Base-by-base conservation (phyloP, 108 stramenopile genomes). In the Fistulifera pelliculosa region DNA sequence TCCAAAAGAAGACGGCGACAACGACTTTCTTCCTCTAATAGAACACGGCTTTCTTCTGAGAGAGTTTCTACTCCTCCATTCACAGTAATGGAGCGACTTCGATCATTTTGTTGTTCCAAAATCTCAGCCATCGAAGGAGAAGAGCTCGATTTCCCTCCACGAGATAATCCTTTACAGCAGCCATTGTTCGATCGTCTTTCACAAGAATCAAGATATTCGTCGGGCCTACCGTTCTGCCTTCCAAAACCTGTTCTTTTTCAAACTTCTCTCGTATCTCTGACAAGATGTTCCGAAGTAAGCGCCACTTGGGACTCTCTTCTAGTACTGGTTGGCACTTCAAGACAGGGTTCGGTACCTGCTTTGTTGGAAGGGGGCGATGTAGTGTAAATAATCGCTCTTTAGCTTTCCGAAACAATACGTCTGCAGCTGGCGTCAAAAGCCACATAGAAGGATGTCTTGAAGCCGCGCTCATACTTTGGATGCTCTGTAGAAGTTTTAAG, bases 281-380 rank as follows among this genome's bases (percentile, higher is more conserved):
- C 54, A 99, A 57, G 11, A 99, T 74, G 27, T 89, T 75, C 22
- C 60, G 60, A 49, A 96, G 56, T 8, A 96, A 65, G 11, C 58
- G 68, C 83, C 95, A 96, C 66, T 99, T 99, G 19, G 96, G 91
- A 64, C 88, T 94, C 57, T 88, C 87, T 69, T 98, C 95, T 49
- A 96, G 51, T 0, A 88, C 64, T 6, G 79, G 71, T 21, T 71
- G 54, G 28, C 96, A 54, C 18, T 50, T 65, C 41, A 56, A 65
- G 38, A 78, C 78, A 8, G 81, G 64, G 42, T 73, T 68, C 2
- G 79, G 56, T 27, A 65, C 60, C 21, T 71, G 44, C 8, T 52
- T 26, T 10, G 76, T 75, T 10, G 74, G 70, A 26, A 70, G 61
- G 41, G 52, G 52, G 8, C n/a, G 44, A 35, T 65, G 28, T 27